phyloP scores from a whole-genome alignment of 345 rosid species.

The Heritiera fomes region DNA sequence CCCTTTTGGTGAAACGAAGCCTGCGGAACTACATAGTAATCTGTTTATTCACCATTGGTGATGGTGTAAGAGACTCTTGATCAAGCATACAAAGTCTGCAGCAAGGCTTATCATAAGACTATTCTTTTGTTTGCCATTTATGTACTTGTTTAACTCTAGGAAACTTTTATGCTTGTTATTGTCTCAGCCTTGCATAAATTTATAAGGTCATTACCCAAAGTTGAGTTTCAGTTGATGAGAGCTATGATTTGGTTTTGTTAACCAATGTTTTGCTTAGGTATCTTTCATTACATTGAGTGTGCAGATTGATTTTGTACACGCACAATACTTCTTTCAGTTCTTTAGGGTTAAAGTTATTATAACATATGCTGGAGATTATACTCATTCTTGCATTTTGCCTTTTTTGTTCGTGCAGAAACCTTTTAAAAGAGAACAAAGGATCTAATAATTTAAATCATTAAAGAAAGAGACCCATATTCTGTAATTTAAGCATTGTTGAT shows the following conservation, averaged over 20 bases:
- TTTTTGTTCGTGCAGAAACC: neutral
- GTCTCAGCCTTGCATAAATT: conserved; percentile 7
- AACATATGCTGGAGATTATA: neutral
- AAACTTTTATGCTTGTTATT: neutral
- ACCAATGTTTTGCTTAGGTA: neutral
- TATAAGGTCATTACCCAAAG: neutral
- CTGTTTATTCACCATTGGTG: conserved; percentile 64
- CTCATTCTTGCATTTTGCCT: neutral
- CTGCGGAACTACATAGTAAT: conserved; percentile 48
- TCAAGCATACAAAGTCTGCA: conserved; percentile 7
- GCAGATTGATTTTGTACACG: neutral
- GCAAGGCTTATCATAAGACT: neutral
- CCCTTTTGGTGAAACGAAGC: conserved; percentile 67
- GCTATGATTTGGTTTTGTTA: neutral
- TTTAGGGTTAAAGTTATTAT: neutral
- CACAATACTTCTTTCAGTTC: neutral
- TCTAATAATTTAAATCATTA: neutral
- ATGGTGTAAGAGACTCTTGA: conserved; percentile 60
- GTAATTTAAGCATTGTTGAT: neutral
- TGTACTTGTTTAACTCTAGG: neutral
- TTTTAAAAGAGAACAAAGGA: neutral
- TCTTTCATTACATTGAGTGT: neutral
- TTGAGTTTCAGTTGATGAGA: neutral
- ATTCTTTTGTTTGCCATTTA: neutral
- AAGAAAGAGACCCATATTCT: neutral